Evolutionary conservation across 2,329 filamentous ascomycete species (phyloP).

Genomic region (Leptographium wingfieldii): DNA sequence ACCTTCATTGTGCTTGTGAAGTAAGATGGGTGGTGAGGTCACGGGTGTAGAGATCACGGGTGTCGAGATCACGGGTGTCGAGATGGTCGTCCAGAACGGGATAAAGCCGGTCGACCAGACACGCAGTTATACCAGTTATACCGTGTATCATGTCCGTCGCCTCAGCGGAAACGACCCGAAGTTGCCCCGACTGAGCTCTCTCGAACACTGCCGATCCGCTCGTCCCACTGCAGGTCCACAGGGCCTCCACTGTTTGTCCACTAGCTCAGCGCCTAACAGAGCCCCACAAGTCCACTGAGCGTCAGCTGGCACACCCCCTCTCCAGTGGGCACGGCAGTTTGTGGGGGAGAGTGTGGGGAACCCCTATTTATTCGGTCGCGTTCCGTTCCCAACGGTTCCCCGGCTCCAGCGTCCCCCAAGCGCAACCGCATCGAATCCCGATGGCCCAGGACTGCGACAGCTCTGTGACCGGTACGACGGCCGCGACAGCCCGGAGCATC

Average conservation of each 20-base stretch:
- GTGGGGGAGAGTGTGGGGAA: background rate
- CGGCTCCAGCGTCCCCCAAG: background rate
- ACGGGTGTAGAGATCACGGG: background rate
- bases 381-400: background rate
- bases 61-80: too few species aligned
- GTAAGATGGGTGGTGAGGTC: background rate
- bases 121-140: too few species aligned
- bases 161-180: background rate
- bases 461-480: background rate
- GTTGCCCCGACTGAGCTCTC: background rate
- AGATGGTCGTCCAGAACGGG: too few species aligned
- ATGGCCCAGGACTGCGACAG: background rate
- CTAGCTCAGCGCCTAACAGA: too few species aligned
- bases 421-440: background rate
- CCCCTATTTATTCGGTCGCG: background rate
- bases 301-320: background rate
- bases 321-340: background rate
- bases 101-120: too few species aligned
- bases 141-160: too few species aligned
- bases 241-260: too few species aligned
- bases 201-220: too few species aligned
- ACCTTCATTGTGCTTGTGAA: slow-evolving; percentile 16
- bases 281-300: background rate
- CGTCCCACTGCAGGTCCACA: background rate
- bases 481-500: background rate